Evolutionary conservation across 78 protist genomes (phyloP), one percentile per base, ranked within the genome.

Genomic region (Tieghemostelium lacteum): DNA sequence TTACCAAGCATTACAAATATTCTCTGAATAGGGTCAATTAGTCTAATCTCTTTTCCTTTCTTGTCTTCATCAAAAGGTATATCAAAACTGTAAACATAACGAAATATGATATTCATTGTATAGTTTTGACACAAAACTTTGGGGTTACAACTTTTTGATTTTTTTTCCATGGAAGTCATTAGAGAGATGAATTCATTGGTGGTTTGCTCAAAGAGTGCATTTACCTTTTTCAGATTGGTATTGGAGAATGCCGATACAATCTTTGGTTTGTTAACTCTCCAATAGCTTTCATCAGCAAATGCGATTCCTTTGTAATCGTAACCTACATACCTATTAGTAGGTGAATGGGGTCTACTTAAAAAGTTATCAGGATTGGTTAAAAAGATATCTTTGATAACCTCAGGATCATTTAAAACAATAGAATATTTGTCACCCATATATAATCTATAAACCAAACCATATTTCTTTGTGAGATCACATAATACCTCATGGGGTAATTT

Each of bases 181-280:
- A n/a, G n/a, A n/a, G n/a, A n/a, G n/a, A n/a, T n/a, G n/a, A n/a
- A n/a, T n/a, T n/a, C n/a, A n/a, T n/a, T n/a, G n/a, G n/a, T n/a
- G n/a, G n/a, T n/a, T n/a, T n/a, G n/a, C n/a, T n/a, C n/a, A n/a
- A n/a, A n/a, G n/a, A n/a, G n/a, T n/a, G n/a, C n/a, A n/a, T n/a
- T n/a, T n/a, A n/a, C n/a, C n/a, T n/a, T 49, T 42, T 83, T 83
- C 4, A 83, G 19, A 31, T 83, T 83, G 10, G 91, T 69, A 42
- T 78, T 78, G 2, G 88, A 66, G 4, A 78, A 58, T 28, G 88
- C 74, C 26, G 58, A n/a, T 0, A 70, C 29, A 22, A 78, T 73
- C 20, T 55, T 8, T 36, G 20, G n/a, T 55, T 73, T 55, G 3
- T 29, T 66, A 10, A 22, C 24, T 37, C 52, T 36, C 88, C 88